These are phyloP conservation scores for Lecanicillium sp. DNA, from an alignment of 2,329 filamentous ascomycete genomes.

Conservation along the genomic window DNA sequence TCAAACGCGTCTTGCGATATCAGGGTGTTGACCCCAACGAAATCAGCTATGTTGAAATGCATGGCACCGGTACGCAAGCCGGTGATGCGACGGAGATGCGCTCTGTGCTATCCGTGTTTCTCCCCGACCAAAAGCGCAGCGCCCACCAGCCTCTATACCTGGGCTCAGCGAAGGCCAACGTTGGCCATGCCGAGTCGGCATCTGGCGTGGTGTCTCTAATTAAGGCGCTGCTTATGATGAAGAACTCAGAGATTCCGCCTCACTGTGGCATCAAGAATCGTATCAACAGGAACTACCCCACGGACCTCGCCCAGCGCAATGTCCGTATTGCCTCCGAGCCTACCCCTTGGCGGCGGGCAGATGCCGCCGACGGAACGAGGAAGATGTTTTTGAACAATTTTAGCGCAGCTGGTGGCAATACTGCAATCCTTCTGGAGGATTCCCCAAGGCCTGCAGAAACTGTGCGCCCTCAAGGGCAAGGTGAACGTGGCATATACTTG, in stretches of 20 bases:
- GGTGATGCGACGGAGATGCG: slow-evolving; percentile 79
- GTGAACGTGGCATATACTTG: slow-evolving; percentile 35
- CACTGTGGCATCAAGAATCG: slow-evolving; percentile 61
- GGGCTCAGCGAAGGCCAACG: slow-evolving; percentile 58
- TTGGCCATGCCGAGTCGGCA: slow-evolving; percentile 58
- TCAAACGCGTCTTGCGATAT: slow-evolving; percentile 62
- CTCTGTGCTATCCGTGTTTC: slow-evolving; percentile 57
- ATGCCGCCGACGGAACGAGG: slow-evolving; percentile 34
- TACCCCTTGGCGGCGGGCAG: slow-evolving; percentile 42
- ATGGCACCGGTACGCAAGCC: slow-evolving; percentile 81
- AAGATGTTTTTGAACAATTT: slow-evolving; percentile 61
- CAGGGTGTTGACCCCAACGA: slow-evolving; percentile 71
- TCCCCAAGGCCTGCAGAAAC: slow-evolving; percentile 42
- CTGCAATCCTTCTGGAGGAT: slow-evolving; percentile 60
- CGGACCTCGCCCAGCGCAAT: slow-evolving; percentile 50
- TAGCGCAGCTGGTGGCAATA: slow-evolving; percentile 66
- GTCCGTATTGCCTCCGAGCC: slow-evolving; percentile 52
- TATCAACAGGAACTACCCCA: slow-evolving; percentile 55
- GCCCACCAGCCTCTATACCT: slow-evolving; percentile 50
- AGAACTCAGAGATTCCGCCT: slow-evolving; percentile 56
- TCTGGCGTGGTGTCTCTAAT: slow-evolving; percentile 57
- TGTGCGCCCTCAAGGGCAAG: slow-evolving; percentile 44
- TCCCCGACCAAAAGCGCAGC: slow-evolving; percentile 39
- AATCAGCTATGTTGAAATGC: slow-evolving; percentile 82
- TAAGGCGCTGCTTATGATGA: slow-evolving; percentile 60